These are phyloP conservation scores for Fraxinus platypoda DNA, from an alignment of 305 asterid species.

Conservation along the genomic window DNA sequence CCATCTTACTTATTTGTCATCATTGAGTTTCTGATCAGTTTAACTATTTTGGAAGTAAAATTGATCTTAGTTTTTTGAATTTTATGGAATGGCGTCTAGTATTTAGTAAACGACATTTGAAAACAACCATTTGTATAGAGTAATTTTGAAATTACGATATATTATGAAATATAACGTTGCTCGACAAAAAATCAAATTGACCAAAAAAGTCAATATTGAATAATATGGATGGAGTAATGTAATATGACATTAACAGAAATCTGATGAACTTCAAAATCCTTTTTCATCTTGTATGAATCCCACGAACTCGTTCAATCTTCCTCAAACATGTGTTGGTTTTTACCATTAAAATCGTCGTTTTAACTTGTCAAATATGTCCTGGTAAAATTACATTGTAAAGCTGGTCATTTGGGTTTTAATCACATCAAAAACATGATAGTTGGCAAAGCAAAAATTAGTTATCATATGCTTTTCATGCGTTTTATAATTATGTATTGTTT, in stretches of 20 bases:
- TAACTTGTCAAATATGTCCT: neutral
- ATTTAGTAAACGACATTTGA: neutral
- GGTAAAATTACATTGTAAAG: neutral
- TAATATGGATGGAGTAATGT: neutral
- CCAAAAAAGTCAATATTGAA: neutral
- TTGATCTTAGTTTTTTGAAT: neutral
- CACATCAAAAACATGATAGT: neutral
- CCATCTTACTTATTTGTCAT: neutral
- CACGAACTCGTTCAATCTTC: neutral
- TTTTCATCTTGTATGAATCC: neutral
- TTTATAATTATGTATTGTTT: neutral
- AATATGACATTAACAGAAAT: neutral
- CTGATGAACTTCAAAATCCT: neutral
- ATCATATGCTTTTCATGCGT: neutral
- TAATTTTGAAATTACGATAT: neutral
- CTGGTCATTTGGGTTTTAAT: neutral
- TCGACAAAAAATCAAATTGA: neutral
- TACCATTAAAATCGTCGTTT: neutral
- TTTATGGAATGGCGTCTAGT: neutral
- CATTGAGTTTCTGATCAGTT: neutral
- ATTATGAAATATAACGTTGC: neutral
- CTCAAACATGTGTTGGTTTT: neutral
- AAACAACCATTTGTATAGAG: neutral
- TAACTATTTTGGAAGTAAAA: neutral
- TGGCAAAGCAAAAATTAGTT: neutral